Conservation (phyloP, 2,329 filamentous ascomycete species). For the Hymenoscyphus fraxineus region DNA sequence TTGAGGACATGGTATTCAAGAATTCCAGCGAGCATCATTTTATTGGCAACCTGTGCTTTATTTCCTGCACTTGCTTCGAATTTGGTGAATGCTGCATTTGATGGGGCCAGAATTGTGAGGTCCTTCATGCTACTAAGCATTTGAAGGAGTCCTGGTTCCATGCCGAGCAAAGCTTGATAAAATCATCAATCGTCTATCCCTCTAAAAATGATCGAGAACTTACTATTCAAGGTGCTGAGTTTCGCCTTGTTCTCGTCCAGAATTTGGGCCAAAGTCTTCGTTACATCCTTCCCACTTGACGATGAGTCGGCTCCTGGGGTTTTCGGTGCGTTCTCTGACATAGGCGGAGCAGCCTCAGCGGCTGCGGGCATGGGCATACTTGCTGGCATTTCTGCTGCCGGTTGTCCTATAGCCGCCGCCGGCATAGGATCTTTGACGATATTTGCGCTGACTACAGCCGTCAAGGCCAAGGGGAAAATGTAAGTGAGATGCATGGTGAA, state of each 20-base stretch:
- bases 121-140: constrained; percentile 37
- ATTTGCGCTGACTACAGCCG: neutral
- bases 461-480: constrained; percentile 8
- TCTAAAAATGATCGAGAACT: neutral
- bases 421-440: constrained; percentile 8
- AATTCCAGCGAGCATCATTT: constrained; percentile 31
- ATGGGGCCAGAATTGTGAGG: constrained; percentile 45
- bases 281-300: neutral
- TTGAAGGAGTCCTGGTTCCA: constrained; percentile 8
- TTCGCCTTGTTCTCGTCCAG: neutral
- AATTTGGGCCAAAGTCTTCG: neutral
- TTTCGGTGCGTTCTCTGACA: neutral
- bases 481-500: constrained; percentile 12
- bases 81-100: constrained; percentile 32
- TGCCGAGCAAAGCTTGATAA: constrained; percentile 9
- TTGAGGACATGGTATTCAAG: constrained; percentile 32
- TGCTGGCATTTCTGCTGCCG: neutral
- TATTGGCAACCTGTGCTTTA: constrained; percentile 31
- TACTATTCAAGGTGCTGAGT: neutral
- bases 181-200: neutral
- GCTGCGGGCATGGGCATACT: neutral
- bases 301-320: neutral
- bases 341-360: neutral
- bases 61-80: constrained; percentile 25
- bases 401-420: neutral